Conservation (phyloP, 2,329 filamentous ascomycete species). For the Paecilomyces sp. region DNA sequence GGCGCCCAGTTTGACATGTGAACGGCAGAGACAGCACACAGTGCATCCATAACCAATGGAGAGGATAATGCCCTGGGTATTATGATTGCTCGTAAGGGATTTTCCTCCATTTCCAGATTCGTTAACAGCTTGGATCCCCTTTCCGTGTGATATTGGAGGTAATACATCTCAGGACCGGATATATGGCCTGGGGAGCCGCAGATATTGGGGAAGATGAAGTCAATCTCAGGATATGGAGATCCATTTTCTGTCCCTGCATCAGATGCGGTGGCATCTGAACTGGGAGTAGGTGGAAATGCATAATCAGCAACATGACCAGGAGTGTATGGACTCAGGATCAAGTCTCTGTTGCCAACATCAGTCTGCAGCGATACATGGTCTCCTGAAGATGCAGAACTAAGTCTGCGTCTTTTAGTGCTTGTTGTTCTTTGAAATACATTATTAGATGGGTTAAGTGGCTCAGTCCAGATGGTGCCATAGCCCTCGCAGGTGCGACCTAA, state of each 20-base stretch:
- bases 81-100: conserved; percentile 27
- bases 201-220: neutral
- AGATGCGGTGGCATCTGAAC: neutral
- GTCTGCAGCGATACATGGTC: no score
- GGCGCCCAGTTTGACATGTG: conserved; percentile 27
- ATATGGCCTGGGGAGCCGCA: conserved; percentile 4
- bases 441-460: conserved; percentile 24
- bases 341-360: no score
- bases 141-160: conserved; percentile 31
- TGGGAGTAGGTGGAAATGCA: neutral
- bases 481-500: conserved; percentile 29
- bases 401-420: conserved; percentile 13
- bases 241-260: neutral
- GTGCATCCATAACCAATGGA: conserved; percentile 27
- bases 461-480: conserved; percentile 30
- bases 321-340: neutral
- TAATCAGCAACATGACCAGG: neutral
- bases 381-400: conserved; percentile 11
- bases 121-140: conserved; percentile 25
- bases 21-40: conserved; percentile 31
- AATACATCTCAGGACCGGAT: conserved; percentile 23
- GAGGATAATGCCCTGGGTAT: conserved; percentile 31
- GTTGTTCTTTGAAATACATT: conserved; percentile 18
- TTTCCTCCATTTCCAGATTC: conserved; percentile 30
- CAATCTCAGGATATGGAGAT: neutral